Conservation (phyloP, 768 basidiomycete genomes). For the Podaxis carcinomalis region DNA sequence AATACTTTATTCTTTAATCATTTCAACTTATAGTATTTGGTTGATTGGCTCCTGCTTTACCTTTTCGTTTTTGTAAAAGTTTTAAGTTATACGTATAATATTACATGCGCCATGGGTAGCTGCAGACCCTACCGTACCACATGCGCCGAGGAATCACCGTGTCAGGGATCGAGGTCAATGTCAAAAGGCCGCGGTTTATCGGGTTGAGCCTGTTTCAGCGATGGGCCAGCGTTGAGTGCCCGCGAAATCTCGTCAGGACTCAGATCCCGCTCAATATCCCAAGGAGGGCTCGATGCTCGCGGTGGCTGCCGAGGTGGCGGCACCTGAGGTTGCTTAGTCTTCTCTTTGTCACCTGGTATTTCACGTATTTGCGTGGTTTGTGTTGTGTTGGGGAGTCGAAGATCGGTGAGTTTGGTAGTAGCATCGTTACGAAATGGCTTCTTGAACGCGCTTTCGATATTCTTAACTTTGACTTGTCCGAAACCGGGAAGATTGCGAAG, state of each 20-base stretch:
- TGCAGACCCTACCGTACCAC: not conserved
- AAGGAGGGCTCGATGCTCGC: slow-evolving; percentile 53
- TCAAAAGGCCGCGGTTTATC: slow-evolving; percentile 24
- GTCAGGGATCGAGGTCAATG: slow-evolving; percentile 39
- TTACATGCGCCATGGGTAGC: not conserved
- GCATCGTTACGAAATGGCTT: slow-evolving; percentile 77
- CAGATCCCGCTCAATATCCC: slow-evolving; percentile 71
- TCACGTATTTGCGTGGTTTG: slow-evolving; percentile 1
- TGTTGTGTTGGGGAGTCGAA: slow-evolving; percentile 11
- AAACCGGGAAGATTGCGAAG: slow-evolving; percentile 87
- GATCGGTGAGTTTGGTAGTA: slow-evolving; percentile 36
- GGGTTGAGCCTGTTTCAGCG: not conserved
- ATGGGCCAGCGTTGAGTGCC: not conserved
- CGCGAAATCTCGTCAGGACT: slow-evolving; percentile 17
- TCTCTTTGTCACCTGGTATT: not conserved
- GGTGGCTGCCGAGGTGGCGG: slow-evolving; percentile 11
- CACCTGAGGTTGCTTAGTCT: not conserved
- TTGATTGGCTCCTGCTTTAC: not conserved
- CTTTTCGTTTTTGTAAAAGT: not conserved
- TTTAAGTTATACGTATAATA: not conserved
- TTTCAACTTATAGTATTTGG: not conserved
- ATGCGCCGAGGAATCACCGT: not conserved
- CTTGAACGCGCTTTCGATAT: slow-evolving; percentile 87
- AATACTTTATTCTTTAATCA: not conserved
- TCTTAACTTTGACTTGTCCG: slow-evolving; percentile 89